phyloP scores from a whole-genome alignment of 495 filamentous ascomycete species.

The Delitschia confertaspora region DNA sequence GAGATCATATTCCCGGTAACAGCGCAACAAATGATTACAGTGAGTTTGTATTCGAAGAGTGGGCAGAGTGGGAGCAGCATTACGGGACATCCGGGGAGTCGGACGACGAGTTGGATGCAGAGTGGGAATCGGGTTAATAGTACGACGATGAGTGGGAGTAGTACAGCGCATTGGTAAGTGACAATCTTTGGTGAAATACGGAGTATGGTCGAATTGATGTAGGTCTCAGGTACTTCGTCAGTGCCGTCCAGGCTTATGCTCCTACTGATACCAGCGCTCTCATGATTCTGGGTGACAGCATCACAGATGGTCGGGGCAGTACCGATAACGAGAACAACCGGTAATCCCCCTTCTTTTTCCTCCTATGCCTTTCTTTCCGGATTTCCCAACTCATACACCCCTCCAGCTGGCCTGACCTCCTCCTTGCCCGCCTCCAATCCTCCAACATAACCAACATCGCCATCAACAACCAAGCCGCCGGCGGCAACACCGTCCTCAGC shows the following conservation, averaged over 20 bases:
- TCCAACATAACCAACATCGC: slow-evolving; percentile 41
- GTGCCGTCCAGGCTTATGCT: slow-evolving; percentile 50
- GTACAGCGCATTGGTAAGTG: slow-evolving; percentile 35
- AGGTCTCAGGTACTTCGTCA: slow-evolving; percentile 49
- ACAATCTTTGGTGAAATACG: not conserved
- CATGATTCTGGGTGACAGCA: slow-evolving; percentile 61
- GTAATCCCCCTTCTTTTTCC: slow-evolving; percentile 29
- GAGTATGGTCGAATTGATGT: not conserved
- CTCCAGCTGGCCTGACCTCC: slow-evolving; percentile 50
- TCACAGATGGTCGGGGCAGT: slow-evolving; percentile 62
- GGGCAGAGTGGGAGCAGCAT: slow-evolving; percentile 52
- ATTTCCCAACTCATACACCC: not conserved
- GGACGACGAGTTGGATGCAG: slow-evolving; percentile 52
- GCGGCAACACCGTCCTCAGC: slow-evolving; percentile 56
- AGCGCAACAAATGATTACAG: slow-evolving; percentile 44
- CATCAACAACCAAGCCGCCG: slow-evolving; percentile 63
- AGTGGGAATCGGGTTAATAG: slow-evolving; percentile 43
- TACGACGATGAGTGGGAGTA: slow-evolving; percentile 33
- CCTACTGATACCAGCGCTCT: slow-evolving; percentile 40
- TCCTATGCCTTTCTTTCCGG: not conserved
- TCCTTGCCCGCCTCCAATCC: slow-evolving; percentile 48
- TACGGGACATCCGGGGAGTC: slow-evolving; percentile 59
- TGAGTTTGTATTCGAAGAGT: slow-evolving; percentile 49
- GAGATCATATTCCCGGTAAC: slow-evolving; percentile 48
- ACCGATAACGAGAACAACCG: slow-evolving; percentile 58